phyloP scores from a whole-genome alignment of 1,139 yeast genomes.

The Spencermartinsiella ligniputridi region DNA sequence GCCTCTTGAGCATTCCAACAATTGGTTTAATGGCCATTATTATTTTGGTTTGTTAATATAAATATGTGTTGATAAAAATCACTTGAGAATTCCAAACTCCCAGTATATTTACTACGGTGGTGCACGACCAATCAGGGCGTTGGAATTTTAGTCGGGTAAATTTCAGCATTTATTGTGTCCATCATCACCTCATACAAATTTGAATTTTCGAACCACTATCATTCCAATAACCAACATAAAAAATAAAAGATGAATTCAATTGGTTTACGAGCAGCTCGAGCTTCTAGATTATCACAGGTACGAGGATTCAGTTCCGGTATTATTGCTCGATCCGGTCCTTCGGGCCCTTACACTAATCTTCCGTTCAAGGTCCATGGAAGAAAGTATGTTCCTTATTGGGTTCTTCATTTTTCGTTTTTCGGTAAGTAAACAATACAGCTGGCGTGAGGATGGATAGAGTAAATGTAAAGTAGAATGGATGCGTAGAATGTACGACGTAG shows the following conservation, averaged over 20 bases:
- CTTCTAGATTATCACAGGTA: conserved; percentile 10
- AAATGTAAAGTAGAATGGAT: neutral
- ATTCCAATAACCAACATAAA: conserved; percentile 1
- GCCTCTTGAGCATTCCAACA: conserved; percentile 77
- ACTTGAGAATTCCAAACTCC: too few species aligned
- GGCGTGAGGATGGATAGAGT: too few species aligned
- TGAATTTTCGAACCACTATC: conserved; percentile 3
- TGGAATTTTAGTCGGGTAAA: neutral
- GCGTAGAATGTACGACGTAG: neutral
- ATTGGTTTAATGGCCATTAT: conserved; percentile 87
- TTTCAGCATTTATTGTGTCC: neutral
- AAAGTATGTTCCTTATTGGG: conserved; percentile 72
- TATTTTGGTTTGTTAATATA: conserved; percentile 6
- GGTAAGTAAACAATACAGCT: conserved; percentile 47
- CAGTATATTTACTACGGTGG: too few species aligned
- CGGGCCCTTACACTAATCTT: conserved; percentile 85
- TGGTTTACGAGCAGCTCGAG: conserved; percentile 23
- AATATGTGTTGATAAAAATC: too few species aligned
- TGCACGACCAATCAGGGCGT: neutral
- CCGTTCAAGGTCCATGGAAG: conserved; percentile 94
- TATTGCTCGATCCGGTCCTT: conserved; percentile 48
- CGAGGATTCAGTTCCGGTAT: conserved; percentile 32
- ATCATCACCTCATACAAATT: neutral
- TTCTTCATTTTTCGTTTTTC: conserved; percentile 76
- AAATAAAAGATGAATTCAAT: conserved; percentile 5